Conservation (phyloP, 495 filamentous ascomycete species). For the Jackrogersella minutella region DNA sequence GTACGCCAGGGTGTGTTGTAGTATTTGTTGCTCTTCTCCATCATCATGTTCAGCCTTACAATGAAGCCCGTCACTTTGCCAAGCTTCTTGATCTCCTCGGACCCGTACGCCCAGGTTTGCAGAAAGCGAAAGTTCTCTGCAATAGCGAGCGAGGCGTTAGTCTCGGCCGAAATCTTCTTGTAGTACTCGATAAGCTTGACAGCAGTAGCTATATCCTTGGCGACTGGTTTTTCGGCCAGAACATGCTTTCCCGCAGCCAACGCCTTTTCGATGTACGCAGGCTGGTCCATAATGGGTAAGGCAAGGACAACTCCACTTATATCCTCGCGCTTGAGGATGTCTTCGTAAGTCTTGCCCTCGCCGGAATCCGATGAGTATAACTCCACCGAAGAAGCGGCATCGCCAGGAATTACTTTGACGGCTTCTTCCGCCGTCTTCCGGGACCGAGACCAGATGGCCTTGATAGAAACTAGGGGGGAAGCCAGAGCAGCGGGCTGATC, state of each 20-base stretch:
- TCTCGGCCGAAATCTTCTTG: constrained; percentile 52
- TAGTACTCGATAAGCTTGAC: constrained; percentile 70
- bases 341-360: constrained; percentile 61
- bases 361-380: constrained; percentile 70
- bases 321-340: constrained; percentile 70
- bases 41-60: constrained; percentile 60
- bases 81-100: constrained; percentile 64
- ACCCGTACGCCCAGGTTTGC: constrained; percentile 63
- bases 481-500: constrained; percentile 61
- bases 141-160: constrained; percentile 65
- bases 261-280: constrained; percentile 65
- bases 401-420: constrained; percentile 45
- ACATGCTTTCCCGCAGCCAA: constrained; percentile 80
- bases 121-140: constrained; percentile 82
- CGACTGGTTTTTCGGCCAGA: constrained; percentile 83
- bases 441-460: constrained; percentile 71
- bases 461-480: constrained; percentile 56
- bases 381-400: constrained; percentile 50
- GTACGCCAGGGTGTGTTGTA: constrained; percentile 78
- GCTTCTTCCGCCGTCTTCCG: constrained; percentile 52
- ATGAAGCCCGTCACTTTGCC: constrained; percentile 73
- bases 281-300: constrained; percentile 69
- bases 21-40: constrained; percentile 58
- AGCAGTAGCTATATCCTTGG: constrained; percentile 69
- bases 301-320: constrained; percentile 75